Conservation (phyloP, 1,284 basidiomycete species). For the Clitocybe nebularis region DNA sequence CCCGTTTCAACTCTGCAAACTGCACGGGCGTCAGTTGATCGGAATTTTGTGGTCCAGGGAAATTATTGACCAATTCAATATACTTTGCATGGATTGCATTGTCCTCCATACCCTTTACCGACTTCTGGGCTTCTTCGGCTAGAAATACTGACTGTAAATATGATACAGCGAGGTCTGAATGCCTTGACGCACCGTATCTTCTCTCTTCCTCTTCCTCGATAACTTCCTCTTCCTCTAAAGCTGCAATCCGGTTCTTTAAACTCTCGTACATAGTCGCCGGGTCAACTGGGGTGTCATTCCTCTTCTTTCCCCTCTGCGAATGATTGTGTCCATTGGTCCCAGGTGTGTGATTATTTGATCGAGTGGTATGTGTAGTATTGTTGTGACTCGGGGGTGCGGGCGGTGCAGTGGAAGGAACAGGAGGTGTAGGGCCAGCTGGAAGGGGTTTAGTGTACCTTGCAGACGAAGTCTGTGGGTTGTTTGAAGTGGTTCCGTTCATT, state of each 20-base stretch:
- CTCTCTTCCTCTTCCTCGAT: slow-evolving; percentile 80
- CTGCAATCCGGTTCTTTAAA: slow-evolving; percentile 79
- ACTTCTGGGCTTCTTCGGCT: slow-evolving; percentile 83
- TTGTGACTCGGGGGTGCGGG: slow-evolving; percentile 37
- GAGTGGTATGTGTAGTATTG: slow-evolving; percentile 22
- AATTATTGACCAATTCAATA: slow-evolving; percentile 66
- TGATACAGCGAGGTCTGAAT: slow-evolving; percentile 4
- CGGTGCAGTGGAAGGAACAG: slow-evolving; percentile 47
- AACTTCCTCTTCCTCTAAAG: slow-evolving; percentile 78
- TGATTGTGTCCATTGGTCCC: slow-evolving; percentile 40
- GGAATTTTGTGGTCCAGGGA: slow-evolving; percentile 7
- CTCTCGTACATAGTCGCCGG: slow-evolving; percentile 82
- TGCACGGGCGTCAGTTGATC: slow-evolving; percentile 26
- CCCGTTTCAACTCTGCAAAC: slow-evolving; percentile 80
- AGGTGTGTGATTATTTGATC: slow-evolving; percentile 26
- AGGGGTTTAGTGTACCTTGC: slow-evolving; percentile 34
- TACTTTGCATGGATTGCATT: slow-evolving; percentile 79
- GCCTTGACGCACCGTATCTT: slow-evolving; percentile 53
- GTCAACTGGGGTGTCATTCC: slow-evolving; percentile 65
- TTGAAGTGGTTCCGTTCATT: slow-evolving; percentile 40
- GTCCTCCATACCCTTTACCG: slow-evolving; percentile 73
- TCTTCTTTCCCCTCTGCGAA: slow-evolving; percentile 58
- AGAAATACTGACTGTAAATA: slow-evolving; percentile 14
- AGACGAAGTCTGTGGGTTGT: slow-evolving; percentile 25
- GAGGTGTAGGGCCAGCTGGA: slow-evolving; percentile 57